A percentile compares a stretch with the other conserved stretches of the same genome.
Evolutionary conservation across 768 basidiomycete species (phyloP).

Genomic region (Coprinopsis strossmayeri): DNA sequence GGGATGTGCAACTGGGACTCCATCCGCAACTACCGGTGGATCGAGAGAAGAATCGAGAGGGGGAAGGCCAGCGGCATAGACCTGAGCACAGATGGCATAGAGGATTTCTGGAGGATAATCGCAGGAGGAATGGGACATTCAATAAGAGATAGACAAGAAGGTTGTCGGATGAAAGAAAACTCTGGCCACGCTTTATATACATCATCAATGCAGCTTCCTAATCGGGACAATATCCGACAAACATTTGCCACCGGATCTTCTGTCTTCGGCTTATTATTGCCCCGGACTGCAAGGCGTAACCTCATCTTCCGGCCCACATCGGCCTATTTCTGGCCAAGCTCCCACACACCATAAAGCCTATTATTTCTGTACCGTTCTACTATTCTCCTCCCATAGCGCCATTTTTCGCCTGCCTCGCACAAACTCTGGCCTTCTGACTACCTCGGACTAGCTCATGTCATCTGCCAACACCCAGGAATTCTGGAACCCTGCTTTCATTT

Average conservation of each 20-base stretch:
- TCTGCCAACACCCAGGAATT: too few species aligned
- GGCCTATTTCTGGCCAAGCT: too few species aligned
- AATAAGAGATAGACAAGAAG: constrained; percentile 11
- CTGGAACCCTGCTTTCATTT: too few species aligned
- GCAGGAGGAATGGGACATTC: constrained; percentile 24
- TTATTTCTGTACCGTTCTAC: too few species aligned
- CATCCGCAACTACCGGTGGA: constrained; percentile 48
- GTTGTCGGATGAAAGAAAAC: constrained; percentile 3
- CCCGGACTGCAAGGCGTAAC: too few species aligned
- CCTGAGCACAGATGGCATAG: constrained; percentile 62
- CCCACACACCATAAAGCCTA: too few species aligned
- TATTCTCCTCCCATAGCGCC: background rate
- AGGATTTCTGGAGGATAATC: constrained; percentile 70
- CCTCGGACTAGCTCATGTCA: too few species aligned
- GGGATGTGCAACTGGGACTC: constrained; percentile 57
- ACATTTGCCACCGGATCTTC: background rate
- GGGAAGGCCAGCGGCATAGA: constrained; percentile 60
- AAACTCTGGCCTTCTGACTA: too few species aligned
- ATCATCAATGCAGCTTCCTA: too few species aligned
- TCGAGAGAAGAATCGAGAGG: constrained; percentile 58
- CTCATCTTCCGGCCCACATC: too few species aligned
- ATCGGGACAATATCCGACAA: too few species aligned
- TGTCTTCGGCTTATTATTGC: too few species aligned
- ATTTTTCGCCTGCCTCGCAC: background rate
- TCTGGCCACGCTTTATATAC: constrained; percentile 8